phyloP scores from a whole-genome alignment of 495 filamentous ascomycete genomes.

The Glutinoglossum americanum region DNA sequence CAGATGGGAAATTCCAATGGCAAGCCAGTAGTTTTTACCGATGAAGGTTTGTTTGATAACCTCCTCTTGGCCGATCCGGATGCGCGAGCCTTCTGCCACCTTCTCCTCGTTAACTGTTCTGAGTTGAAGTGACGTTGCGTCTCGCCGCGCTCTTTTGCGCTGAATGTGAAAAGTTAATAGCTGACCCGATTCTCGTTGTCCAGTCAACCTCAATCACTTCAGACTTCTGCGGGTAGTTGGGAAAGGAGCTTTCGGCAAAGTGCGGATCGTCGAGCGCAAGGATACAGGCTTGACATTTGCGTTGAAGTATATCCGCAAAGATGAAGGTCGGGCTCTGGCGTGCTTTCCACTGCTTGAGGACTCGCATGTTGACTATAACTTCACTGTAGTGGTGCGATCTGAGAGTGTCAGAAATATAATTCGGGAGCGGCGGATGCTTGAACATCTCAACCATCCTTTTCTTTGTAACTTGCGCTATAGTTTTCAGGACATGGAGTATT shows the following conservation, averaged over 20 bases:
- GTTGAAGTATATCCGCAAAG: conserved; percentile 94
- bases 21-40: conserved; percentile 77
- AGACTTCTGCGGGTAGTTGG: conserved; percentile 86
- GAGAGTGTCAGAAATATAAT: conserved; percentile 98
- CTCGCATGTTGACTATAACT: neutral
- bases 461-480: conserved; percentile 97
- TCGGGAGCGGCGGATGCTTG: conserved; percentile 88
- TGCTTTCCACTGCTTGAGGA: neutral
- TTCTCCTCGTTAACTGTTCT: neutral
- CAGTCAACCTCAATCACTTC: conserved; percentile 96
- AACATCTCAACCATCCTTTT: conserved; percentile 93
- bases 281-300: conserved; percentile 88
- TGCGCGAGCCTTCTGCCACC: neutral
- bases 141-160: neutral
- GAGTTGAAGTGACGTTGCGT: conserved; percentile 7
- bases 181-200: neutral
- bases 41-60: conserved; percentile 53
- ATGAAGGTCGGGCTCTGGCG: conserved; percentile 52
- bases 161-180: neutral
- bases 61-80: neutral
- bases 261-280: conserved; percentile 93
- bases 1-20: conserved; percentile 86
- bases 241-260: conserved; percentile 95
- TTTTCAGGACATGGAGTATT: conserved; percentile 97
- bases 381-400: conserved; percentile 61